phyloP scores from a whole-genome alignment of 495 filamentous ascomycete genomes.

The Lindgomyces ingoldianus region DNA sequence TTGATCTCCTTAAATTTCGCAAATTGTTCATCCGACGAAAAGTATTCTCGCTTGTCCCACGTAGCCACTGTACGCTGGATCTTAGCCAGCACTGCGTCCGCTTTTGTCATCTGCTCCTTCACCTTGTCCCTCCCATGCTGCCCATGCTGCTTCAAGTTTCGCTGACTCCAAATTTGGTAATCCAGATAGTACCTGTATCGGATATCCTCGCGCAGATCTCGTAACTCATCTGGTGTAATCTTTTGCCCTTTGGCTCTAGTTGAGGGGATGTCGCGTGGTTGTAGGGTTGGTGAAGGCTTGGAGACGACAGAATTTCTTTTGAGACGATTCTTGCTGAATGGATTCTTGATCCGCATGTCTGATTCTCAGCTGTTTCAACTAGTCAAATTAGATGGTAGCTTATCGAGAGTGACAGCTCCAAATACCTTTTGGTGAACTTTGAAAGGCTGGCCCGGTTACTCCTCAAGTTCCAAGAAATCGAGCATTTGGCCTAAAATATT shows the following conservation, averaged over 20 bases:
- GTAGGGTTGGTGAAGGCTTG: not conserved
- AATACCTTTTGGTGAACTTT: not conserved
- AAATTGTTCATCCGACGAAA: not conserved
- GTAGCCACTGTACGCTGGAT: not conserved
- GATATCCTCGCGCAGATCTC: constrained; percentile 10
- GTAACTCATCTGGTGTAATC: constrained; percentile 12
- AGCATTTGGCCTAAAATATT: no score
- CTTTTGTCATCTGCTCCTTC: constrained; percentile 14
- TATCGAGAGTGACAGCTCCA: not conserved
- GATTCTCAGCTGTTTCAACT: not conserved
- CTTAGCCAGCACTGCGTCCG: constrained; percentile 14
- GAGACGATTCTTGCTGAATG: not conserved
- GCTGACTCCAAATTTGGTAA: constrained; percentile 13
- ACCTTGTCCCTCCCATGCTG: not conserved
- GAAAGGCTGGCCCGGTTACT: no score
- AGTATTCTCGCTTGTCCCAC: constrained; percentile 9
- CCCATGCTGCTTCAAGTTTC: not conserved
- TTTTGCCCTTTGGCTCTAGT: not conserved
- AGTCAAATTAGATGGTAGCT: not conserved
- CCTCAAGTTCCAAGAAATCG: no score
- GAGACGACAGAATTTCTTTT: not conserved
- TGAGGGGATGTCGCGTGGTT: constrained; percentile 2
- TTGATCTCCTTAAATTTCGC: constrained; percentile 3
- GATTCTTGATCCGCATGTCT: not conserved
- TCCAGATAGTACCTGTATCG: constrained; percentile 13